Conservation (phyloP, 805 yeast species). For the Wickerhamiella kurtzmanii region DNA sequence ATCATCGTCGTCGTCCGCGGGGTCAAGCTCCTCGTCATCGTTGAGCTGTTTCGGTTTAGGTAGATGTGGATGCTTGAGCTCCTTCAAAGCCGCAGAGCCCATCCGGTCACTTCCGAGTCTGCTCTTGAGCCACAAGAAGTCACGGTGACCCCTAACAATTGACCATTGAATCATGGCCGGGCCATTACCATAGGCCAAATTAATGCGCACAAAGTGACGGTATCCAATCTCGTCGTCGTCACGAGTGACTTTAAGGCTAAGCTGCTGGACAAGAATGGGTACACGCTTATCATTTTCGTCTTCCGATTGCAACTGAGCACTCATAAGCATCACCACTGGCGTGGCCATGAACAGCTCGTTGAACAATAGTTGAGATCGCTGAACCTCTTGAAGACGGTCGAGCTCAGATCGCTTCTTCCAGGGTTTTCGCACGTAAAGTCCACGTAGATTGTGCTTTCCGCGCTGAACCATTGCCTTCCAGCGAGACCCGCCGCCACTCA, state of each 20-base stretch:
- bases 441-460: constrained; percentile 13
- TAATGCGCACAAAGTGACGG: constrained; percentile 41
- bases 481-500: not conserved
- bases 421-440: constrained; percentile 12
- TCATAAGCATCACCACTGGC: constrained; percentile 54
- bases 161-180: constrained; percentile 68
- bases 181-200: constrained; percentile 84
- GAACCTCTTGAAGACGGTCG: constrained; percentile 15
- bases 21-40: constrained; percentile 5
- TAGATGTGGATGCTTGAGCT: constrained; percentile 31
- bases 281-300: constrained; percentile 51
- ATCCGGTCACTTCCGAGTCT: constrained; percentile 28
- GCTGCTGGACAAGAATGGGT: constrained; percentile 61
- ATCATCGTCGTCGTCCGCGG: not conserved
- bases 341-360: constrained; percentile 48
- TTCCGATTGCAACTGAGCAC: constrained; percentile 62
- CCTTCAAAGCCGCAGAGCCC: constrained; percentile 9
- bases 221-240: constrained; percentile 29
- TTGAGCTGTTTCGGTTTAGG: constrained; percentile 23
- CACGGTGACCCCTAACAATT: constrained; percentile 56
- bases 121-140: constrained; percentile 57
- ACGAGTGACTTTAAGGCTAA: constrained; percentile 46
- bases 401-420: constrained; percentile 12
- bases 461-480: constrained; percentile 14
- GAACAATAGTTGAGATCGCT: constrained; percentile 21